A percentile compares a stretch with the other conserved stretches of the same genome.
Evolutionary conservation across 768 basidiomycete genomes (phyloP).

Genomic region (Suillus brevipes): DNA sequence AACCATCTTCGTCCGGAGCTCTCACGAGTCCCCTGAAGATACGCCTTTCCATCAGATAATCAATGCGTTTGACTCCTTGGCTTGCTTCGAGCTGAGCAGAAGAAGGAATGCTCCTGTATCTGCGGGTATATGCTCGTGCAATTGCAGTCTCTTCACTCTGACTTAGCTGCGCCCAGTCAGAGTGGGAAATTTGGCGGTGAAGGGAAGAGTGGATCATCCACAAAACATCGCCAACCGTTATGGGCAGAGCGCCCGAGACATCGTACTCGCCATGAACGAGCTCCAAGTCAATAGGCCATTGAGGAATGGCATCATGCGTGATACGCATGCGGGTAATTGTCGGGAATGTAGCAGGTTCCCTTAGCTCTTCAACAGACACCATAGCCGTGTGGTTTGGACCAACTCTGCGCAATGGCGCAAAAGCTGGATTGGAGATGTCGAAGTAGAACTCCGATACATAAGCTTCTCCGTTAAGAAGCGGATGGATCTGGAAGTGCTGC

Average conservation of each 20-base stretch:
- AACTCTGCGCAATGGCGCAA: constrained; percentile 43
- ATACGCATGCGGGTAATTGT: constrained; percentile 55
- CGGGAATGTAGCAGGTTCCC: constrained; percentile 57
- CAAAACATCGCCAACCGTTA: constrained; percentile 62
- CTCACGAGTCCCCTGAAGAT: constrained; percentile 39
- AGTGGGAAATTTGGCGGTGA: constrained; percentile 40
- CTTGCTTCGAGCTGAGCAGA: constrained; percentile 33
- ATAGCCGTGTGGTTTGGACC: constrained; percentile 39
- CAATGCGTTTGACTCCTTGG: constrained; percentile 41
- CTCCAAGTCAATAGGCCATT: constrained; percentile 62
- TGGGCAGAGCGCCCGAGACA: constrained; percentile 35
- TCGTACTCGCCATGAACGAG: constrained; percentile 34
- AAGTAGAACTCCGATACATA: constrained; percentile 50
- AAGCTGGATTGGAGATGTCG: constrained; percentile 52
- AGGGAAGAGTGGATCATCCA: constrained; percentile 49
- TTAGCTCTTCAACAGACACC: constrained; percentile 47
- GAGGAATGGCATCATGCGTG: constrained; percentile 51
- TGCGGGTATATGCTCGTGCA: constrained; percentile 38
- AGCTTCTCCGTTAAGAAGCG: constrained; percentile 49
- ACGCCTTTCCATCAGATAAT: constrained; percentile 37
- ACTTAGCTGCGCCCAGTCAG: constrained; percentile 35
- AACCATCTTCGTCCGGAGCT: constrained; percentile 30
- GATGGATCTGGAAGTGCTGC: constrained; percentile 29
- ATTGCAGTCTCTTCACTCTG: constrained; percentile 29
- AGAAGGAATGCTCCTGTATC: constrained; percentile 32